Conservation (phyloP, 208 protist species). For the Crithidia fasciculata region DNA sequence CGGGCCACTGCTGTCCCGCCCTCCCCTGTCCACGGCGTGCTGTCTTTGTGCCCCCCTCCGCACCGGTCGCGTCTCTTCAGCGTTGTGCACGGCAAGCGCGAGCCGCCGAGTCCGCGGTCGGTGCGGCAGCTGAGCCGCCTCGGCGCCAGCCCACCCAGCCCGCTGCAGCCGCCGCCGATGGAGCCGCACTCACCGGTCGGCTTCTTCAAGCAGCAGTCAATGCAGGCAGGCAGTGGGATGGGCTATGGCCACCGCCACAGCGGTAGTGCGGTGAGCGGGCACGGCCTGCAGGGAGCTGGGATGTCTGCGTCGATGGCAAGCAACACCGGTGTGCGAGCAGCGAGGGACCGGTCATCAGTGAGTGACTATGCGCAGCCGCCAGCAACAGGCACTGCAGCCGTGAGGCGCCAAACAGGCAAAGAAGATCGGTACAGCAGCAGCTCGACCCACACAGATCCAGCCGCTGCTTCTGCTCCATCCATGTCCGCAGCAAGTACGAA, state of each 20-base stretch:
- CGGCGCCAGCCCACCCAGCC: constrained; percentile 17
- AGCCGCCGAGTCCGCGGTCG: constrained; percentile 57
- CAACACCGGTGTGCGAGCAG: too few species aligned
- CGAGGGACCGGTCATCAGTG: too few species aligned
- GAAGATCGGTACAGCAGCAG: too few species aligned
- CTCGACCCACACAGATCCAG: too few species aligned
- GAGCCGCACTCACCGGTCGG: constrained; percentile 44
- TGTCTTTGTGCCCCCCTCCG: constrained; percentile 16
- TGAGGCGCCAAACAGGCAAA: too few species aligned
- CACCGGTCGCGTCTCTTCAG: constrained; percentile 62
- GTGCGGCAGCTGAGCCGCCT: constrained; percentile 48
- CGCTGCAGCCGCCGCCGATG: constrained; percentile 31
- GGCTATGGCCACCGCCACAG: constrained; percentile 11
- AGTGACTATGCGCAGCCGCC: too few species aligned
- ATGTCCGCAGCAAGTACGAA: not conserved
- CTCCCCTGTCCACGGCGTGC: constrained; percentile 21
- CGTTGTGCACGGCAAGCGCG: constrained; percentile 52
- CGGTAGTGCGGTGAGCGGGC: not conserved
- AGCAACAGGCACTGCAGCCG: too few species aligned
- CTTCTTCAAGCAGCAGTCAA: constrained; percentile 54
- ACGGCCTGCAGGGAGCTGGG: too few species aligned
- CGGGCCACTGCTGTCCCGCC: constrained; percentile 11
- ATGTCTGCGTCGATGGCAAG: too few species aligned
- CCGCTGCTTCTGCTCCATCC: too few species aligned
- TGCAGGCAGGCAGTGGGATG: constrained; percentile 19